Percentiles rank a stretch among this genome's conserved stretches.
phyloP scores from a whole-genome alignment of 345 rosid species.

The Gossypium arboreum region DNA sequence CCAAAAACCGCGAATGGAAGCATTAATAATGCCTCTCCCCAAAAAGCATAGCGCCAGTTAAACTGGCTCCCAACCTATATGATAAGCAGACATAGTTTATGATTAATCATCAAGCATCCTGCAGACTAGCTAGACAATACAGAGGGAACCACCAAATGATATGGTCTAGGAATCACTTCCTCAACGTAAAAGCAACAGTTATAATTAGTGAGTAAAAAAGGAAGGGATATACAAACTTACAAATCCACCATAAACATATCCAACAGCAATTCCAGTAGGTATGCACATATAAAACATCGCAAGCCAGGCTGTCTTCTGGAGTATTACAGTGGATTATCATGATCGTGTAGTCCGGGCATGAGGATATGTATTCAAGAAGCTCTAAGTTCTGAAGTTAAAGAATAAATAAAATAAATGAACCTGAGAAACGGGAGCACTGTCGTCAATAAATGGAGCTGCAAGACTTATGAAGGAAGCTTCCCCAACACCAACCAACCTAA shows the following conservation, averaged over 20 bases:
- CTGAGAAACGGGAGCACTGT: conserved; percentile 75
- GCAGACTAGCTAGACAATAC: neutral
- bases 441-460: conserved; percentile 96
- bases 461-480: conserved; percentile 98
- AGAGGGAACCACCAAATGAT: neutral
- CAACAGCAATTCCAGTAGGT: conserved; percentile 85
- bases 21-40: conserved; percentile 84
- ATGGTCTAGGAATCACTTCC: neutral
- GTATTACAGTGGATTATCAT: conserved; percentile 1
- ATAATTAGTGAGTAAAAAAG: neutral
- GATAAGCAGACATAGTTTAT: conserved; percentile 6
- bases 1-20: conserved; percentile 67
- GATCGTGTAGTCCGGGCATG: neutral
- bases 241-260: conserved; percentile 87
- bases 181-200: neutral
- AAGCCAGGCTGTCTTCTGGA: conserved; percentile 92
- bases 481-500: conserved; percentile 95
- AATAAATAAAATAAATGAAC: conserved; percentile 28
- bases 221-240: conserved; percentile 39
- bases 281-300: conserved; percentile 94
- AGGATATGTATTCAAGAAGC: neutral
- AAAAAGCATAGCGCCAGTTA: conserved; percentile 80
- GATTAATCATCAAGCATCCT: neutral
- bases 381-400: neutral
- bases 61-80: conserved; percentile 62